Conservation (phyloP, 2,329 filamentous ascomycete species). For the Fusarium sp. region DNA sequence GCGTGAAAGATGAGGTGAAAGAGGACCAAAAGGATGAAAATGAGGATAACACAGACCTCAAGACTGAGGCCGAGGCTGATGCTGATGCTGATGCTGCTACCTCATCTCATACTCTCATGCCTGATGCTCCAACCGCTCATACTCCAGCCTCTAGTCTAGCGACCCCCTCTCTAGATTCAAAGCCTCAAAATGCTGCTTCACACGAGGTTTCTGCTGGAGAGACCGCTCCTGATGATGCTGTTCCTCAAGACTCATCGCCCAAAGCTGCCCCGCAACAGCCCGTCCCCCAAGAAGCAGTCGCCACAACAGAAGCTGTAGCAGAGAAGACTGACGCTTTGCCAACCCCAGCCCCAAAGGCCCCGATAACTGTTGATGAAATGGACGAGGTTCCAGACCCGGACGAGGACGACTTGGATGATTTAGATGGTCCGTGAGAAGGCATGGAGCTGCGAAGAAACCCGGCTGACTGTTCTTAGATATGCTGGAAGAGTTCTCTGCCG, state of each 20-base stretch:
- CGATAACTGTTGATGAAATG: conserved; percentile 28
- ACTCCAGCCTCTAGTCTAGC: conserved; percentile 7
- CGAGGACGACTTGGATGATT: conserved; percentile 89
- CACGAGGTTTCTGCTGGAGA: conserved; percentile 1
- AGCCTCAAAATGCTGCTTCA: background rate
- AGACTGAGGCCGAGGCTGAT: background rate
- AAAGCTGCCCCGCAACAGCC: background rate
- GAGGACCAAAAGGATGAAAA: conserved; percentile 31
- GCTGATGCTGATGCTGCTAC: background rate
- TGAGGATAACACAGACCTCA: background rate
- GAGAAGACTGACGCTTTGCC: conserved; percentile 9
- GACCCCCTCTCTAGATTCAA: background rate
- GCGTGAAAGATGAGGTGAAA: conserved; percentile 25
- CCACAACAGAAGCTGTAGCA: conserved; percentile 12
- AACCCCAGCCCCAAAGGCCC: background rate
- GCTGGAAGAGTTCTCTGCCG: conserved; percentile 86
- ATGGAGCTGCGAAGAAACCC: background rate
- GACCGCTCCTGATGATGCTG: background rate
- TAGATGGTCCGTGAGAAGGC: conserved; percentile 71
- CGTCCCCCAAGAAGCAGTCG: conserved; percentile 1
- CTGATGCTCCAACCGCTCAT: conserved; percentile 10
- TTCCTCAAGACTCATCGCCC: background rate
- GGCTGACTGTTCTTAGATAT: conserved; percentile 68
- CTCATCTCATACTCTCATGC: conserved; percentile 16
- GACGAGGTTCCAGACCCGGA: conserved; percentile 85